Evolutionary conservation across 352 stramenopile genomes (phyloP), one percentile per base, ranked within the genome.

Genomic region (Plasmopara halstedii): DNA sequence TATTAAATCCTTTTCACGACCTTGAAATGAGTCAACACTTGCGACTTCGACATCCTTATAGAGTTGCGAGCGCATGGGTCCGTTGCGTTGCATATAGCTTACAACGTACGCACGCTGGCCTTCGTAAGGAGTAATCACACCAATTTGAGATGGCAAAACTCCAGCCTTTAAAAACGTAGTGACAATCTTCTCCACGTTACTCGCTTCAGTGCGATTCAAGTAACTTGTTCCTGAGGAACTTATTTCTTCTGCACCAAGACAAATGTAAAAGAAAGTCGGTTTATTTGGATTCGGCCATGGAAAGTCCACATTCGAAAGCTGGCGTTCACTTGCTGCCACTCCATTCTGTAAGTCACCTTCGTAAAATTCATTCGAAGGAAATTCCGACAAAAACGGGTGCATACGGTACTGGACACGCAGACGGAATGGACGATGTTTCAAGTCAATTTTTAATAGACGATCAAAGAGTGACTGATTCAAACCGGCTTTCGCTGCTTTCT

Each of bases 291-390:
- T 94, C 3, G 97, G 97, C 96, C 96, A 99, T 31, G 95, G 95
- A 60, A 99, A 99, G 18, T 98, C 88, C 4, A 97, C 78, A 31
- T 73, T 82, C 8, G 60, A 64, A 1, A 89, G 58, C 25, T 90
- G 62, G 3, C 97, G 89, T 53, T 99, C 95, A 38, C 75, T 88
- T 27, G 97, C 94, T 1, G 87, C 95, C 2, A 99, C 94, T 34
- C 97, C 97, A 58, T 99, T 99, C 65, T 99, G 94, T 35, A 99
- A 70, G 50, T 95, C 96, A 39, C 97, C 97, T 62, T 99, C 97
- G 59, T 99, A 99, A 57, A 99, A 99, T 58, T 94, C 97, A 55
- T 99, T 99, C 8, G 94, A 99, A 4, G 96, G 96, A 56, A 99
- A 99, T 66, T 99, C 96, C 0, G 94, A 98, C 38, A 99, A 67